Conservation (phyloP, 192 early-diverging fungal genomes). For the Jimgerdemannia lactiflua region DNA sequence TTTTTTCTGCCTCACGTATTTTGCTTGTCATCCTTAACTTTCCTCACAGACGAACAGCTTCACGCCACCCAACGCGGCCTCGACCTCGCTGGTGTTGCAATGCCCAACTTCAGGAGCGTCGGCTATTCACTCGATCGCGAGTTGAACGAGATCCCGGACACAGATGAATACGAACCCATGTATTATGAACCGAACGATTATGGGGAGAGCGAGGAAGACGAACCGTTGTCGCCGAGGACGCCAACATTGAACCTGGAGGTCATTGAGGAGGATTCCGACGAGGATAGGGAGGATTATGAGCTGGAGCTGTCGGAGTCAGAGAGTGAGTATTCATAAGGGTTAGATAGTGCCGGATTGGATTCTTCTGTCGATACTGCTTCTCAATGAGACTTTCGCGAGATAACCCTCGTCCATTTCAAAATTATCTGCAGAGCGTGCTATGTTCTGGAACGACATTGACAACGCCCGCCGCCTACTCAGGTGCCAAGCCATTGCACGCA, state of each 20-base stretch:
- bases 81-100: constrained; percentile 72
- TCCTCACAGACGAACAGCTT: constrained; percentile 60
- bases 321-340: constrained; percentile 1
- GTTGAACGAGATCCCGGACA: constrained; percentile 20
- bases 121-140: constrained; percentile 61
- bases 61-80: constrained; percentile 80
- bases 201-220: background rate
- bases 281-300: constrained; percentile 18
- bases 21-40: constrained; percentile 8
- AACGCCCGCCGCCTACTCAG: constrained; percentile 7
- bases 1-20: constrained; percentile 2
- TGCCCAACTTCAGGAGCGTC: constrained; percentile 91
- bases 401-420: background rate
- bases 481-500: constrained; percentile 55
- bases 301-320: constrained; percentile 36
- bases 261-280: constrained; percentile 38
- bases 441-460: background rate
- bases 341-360: too few relatives aligned
- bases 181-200: constrained; percentile 15
- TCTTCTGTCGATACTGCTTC: too few relatives aligned
- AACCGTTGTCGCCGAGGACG: background rate
- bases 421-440: background rate
- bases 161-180: background rate
- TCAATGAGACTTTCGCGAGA: background rate
- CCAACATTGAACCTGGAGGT: constrained; percentile 14